Evolutionary conservation across 1,284 basidiomycete genomes (phyloP).

Genomic region (Ceratobasidium sp.): DNA sequence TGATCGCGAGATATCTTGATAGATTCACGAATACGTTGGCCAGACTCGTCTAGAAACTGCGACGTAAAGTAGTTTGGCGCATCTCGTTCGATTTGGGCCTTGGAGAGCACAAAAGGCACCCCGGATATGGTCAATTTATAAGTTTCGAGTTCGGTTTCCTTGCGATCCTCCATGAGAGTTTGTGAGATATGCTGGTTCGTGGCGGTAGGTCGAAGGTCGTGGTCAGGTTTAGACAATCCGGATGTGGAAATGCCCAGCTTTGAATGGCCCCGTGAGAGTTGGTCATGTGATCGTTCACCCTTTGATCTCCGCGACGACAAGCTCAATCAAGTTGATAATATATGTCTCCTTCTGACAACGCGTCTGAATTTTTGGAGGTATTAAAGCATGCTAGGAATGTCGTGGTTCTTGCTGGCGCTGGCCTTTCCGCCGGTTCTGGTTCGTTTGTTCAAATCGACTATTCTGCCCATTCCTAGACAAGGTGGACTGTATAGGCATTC

Average conservation of each 20-base stretch:
- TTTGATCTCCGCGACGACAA: too few species aligned
- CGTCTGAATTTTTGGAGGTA: background rate
- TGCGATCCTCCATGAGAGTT: background rate
- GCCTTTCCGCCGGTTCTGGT: constrained; percentile 70
- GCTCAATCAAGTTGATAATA: background rate
- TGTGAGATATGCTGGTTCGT: background rate
- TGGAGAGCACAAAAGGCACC: background rate
- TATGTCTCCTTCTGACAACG: background rate
- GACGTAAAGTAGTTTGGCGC: constrained; percentile 21
- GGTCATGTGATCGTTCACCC: too few species aligned
- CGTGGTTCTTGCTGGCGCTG: constrained; percentile 70
- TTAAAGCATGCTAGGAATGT: constrained; percentile 58
- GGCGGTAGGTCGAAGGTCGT: too few species aligned
- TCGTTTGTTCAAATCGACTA: constrained; percentile 43
- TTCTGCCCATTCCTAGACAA: background rate
- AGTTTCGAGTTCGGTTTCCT: background rate
- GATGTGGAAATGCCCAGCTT: too few species aligned
- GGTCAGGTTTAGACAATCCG: too few species aligned
- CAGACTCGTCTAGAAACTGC: background rate
- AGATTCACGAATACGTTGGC: background rate
- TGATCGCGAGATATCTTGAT: constrained; percentile 6
- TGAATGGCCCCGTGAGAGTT: too few species aligned
- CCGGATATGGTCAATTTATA: background rate
- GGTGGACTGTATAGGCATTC: constrained; percentile 61
- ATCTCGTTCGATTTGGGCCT: constrained; percentile 14